Evolutionary conservation across 2,329 filamentous ascomycete species (phyloP).

Genomic region (Bipolaris oryzae): DNA sequence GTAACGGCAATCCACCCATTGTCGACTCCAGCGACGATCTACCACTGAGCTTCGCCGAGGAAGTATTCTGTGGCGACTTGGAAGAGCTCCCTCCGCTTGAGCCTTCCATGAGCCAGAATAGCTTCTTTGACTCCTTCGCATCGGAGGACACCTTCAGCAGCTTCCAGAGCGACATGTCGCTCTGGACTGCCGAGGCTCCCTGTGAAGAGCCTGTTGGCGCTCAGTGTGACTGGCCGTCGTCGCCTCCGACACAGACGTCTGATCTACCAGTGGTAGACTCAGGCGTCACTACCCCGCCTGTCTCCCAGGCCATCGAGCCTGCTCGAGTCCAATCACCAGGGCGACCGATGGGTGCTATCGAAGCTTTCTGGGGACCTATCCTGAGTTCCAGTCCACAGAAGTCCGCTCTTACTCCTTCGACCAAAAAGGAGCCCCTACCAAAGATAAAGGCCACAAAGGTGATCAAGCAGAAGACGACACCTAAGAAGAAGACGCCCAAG

Average conservation of each 20-base stretch:
- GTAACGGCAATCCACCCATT: background rate
- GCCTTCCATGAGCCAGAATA: background rate
- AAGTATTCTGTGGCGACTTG: background rate
- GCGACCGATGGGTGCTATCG: background rate
- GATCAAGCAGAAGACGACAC: background rate
- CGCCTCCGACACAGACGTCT: background rate
- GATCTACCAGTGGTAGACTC: background rate
- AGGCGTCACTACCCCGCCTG: background rate
- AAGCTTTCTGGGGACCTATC: constrained; percentile 1
- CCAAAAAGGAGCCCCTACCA: background rate
- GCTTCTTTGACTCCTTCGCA: background rate
- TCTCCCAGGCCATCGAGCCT: background rate
- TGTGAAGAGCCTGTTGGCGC: background rate
- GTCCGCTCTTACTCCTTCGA: background rate
- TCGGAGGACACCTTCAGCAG: background rate
- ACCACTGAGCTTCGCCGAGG: background rate
- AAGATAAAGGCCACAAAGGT: background rate
- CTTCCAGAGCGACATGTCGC: constrained; percentile 1
- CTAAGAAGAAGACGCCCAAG: background rate
- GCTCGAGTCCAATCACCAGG: background rate
- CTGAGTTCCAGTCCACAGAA: background rate
- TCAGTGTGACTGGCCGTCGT: background rate
- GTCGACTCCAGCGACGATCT: background rate
- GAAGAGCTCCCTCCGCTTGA: background rate
- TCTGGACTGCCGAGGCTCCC: background rate